phyloP scores from a whole-genome alignment of 108 stramenopile species.

The Schizochytrium sp. region DNA sequence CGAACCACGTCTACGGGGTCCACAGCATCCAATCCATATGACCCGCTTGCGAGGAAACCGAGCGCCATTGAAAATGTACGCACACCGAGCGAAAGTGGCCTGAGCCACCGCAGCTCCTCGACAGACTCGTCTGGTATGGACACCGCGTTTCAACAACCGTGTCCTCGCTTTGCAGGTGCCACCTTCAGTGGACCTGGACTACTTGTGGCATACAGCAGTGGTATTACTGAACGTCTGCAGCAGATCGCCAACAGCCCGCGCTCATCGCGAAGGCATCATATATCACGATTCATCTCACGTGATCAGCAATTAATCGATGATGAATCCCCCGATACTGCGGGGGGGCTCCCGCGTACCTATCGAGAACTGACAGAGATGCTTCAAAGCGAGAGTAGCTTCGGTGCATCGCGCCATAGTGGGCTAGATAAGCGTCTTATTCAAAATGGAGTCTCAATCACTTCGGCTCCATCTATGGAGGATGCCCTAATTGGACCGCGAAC shows the following conservation, averaged over 20 bases:
- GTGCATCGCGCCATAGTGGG: not conserved
- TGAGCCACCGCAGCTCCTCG: not conserved
- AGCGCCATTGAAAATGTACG: not conserved
- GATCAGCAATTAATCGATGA: too few relatives aligned
- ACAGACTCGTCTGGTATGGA: not conserved
- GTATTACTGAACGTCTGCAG: not conserved
- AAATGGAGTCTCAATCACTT: not conserved
- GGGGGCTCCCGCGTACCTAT: not conserved
- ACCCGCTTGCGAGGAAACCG: too few relatives aligned
- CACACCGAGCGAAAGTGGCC: not conserved
- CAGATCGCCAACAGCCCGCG: not conserved
- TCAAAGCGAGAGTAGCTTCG: not conserved
- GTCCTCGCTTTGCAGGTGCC: constrained; percentile 34
- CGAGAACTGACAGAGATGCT: not conserved
- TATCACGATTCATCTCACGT: not conserved
- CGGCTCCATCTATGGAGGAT: not conserved
- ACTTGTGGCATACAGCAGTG: constrained; percentile 38
- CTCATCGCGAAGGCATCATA: not conserved
- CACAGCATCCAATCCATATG: not conserved
- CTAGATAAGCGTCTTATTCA: not conserved
- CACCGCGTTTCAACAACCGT: not conserved
- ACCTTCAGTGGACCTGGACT: constrained; percentile 50
- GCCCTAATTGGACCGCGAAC: not conserved
- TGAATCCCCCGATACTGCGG: not conserved
- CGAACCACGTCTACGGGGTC: not conserved